Base-by-base conservation (phyloP, 306 rosid genomes). In the Quercus berberidifolia region DNA sequence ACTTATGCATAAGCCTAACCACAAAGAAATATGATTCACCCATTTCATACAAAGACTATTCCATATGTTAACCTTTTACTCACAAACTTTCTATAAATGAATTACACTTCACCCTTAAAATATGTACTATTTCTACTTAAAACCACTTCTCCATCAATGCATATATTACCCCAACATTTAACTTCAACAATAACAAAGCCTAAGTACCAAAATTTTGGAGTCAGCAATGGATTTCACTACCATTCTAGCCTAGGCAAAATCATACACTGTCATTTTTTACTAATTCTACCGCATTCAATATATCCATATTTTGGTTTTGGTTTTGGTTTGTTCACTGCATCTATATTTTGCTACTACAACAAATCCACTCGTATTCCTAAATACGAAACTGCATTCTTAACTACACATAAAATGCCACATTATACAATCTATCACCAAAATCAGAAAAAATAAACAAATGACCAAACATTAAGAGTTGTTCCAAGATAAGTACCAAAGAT, bases 401-500 rank as follows among this genome's bases (percentile, higher is more conserved):
- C 15, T 31, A 58, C 17, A 10, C 17, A 10, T 33, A 18, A 35
- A 67, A 35, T 35, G 2, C 69, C 57, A 28, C 59, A 59, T 71
- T 25, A 26, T n/a, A 55, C 19, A 58, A 57, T 21, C 49, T 30
- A 46, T 49, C 2, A 55, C 55, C 55, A 17, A 18, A 25, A 52
- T 20, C 55, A 46, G 10, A 17, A 17, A 69, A 62, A 11, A 74
- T 60, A 51, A 12, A 71, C 4, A 30, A n/a, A 38, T 30, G 55
- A 49, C 30, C 9, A 31, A 69, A 41, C 46, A 41, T 8, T 8
- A 8, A 38, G 11, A 80, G 76, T 79, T 78, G 11, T 41, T 76
- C 71, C 54, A 76, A 26, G 43, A 70, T 19, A 86, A 60, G 84
- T 94, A 94, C 97, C 98, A 94, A 85, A 30, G 79, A 52, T 86